Conservation (phyloP, 345 rosid species). For the Trapa bicornis region DNA sequence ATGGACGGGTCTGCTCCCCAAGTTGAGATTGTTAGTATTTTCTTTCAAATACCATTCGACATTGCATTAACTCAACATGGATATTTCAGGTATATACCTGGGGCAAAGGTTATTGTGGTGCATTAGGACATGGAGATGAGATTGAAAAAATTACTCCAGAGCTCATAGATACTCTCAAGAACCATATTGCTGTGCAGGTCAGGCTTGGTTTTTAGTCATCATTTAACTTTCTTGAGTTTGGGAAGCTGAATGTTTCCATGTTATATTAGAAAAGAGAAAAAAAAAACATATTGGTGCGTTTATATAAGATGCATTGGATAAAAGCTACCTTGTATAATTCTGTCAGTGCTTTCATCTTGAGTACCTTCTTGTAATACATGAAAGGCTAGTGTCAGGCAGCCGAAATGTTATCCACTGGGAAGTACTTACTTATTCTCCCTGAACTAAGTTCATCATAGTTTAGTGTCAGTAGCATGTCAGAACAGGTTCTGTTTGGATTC, state of each 20-base stretch:
- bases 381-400: not conserved
- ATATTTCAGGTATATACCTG: conserved; percentile 69
- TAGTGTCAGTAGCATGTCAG: not conserved
- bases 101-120: conserved; percentile 99
- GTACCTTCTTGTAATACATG: not conserved
- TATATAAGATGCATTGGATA: not conserved
- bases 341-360: not conserved
- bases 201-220: not conserved
- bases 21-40: not conserved
- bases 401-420: not conserved
- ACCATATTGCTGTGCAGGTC: conserved; percentile 63
- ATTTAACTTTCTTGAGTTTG: not conserved
- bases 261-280: not conserved
- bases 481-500: not conserved
- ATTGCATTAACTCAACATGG: conserved; percentile 6
- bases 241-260: not conserved
- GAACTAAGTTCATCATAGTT: not conserved
- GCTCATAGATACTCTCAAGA: conserved; percentile 48
- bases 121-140: conserved; percentile 94
- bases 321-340: not conserved
- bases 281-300: not conserved
- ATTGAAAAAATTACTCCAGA: conserved; percentile 75
- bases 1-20: conserved; percentile 55
- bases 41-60: not conserved
- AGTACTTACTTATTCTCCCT: not conserved